Evolutionary conservation across 495 filamentous ascomycete genomes (phyloP), one percentile per base, ranked within the genome.

Genomic region (Filosporella fistucella): DNA sequence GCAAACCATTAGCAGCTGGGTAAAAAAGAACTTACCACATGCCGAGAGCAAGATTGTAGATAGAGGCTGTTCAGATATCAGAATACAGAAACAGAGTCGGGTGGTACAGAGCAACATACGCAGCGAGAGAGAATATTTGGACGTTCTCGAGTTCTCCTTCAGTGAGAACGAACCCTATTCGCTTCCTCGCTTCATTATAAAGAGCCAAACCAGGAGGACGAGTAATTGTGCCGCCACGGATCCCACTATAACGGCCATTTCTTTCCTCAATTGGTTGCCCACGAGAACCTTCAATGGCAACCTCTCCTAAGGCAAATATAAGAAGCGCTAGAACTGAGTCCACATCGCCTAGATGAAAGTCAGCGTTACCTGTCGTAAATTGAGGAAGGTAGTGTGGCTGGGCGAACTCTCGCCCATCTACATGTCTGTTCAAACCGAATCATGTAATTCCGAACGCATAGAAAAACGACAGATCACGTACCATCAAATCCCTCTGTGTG

Each of bases 171-270:
- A 79, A 82, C 6, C 78, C 78, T 55, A 81, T 71, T 21, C 77
- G 65, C 47, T 67, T 71, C 29, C 78, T 67, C 1, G 76, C 78
- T 59, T 81, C 78, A 51, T 80, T 81, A 57, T 81, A 82, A 18
- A 80, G 60, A 2, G 64, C 63, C 5, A 82, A 55, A 4, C 78
- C 78, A 1, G 78, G 78, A n/a, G 78, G 78, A 12, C 58, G 56
- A 10, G 68, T 63, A 4, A 51, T 42, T 7, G 69, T 60, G 2
- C 75, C 75, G 11, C 78, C 77, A 36, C 71, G 71, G 8, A 81
- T 56, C 4, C 78, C 77, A 49, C 75, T 79, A 5, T 65, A 57
- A 5, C 67, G 64, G 20, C 74, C 73, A 25, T 70, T 65, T 20
- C 67, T 49, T 2, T 60, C 49, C 16, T 63, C 60, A 38, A 81